Evolutionary conservation across 139 green algal species (phyloP).

Genomic region (Astrephomene gubernaculifera): DNA sequence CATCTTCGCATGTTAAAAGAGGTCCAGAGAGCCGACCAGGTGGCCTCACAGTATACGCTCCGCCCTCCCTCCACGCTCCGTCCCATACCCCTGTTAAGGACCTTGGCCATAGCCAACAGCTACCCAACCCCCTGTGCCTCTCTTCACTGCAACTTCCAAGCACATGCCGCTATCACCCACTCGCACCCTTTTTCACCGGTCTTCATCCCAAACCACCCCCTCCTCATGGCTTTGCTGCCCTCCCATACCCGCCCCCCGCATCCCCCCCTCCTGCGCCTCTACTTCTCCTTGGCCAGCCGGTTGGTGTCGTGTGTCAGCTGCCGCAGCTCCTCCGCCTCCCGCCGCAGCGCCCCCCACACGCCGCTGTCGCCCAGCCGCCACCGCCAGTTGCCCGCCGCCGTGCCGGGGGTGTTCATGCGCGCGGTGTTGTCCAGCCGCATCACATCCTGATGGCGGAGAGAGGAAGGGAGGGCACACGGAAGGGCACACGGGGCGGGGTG

Average conservation of each 20-base stretch:
- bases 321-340: slow-evolving; percentile 47
- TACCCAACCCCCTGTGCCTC: too few species aligned
- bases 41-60: too few species aligned
- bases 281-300: slow-evolving; percentile 26
- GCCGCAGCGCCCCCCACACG: slow-evolving; percentile 69
- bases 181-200: too few species aligned
- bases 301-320: slow-evolving; percentile 25
- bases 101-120: too few species aligned
- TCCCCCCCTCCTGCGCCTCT: background rate
- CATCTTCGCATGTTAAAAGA: too few species aligned
- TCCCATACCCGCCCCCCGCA: background rate
- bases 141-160: too few species aligned
- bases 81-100: too few species aligned
- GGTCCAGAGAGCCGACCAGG: too few species aligned
- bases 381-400: slow-evolving; percentile 88
- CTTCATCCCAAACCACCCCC: background rate
- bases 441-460: slow-evolving; percentile 94
- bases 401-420: slow-evolving; percentile 96
- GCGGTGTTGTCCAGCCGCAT: slow-evolving; percentile 93
- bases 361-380: slow-evolving; percentile 79
- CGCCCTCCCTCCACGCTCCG: too few species aligned
- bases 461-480: too few species aligned
- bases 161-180: too few species aligned
- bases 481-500: too few species aligned
- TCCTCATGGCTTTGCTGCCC: background rate